These are phyloP conservation scores for Mycosphaerelloides madeirae DNA, from an alignment of 2,329 filamentous ascomycete species.

Conservation along the genomic window DNA sequence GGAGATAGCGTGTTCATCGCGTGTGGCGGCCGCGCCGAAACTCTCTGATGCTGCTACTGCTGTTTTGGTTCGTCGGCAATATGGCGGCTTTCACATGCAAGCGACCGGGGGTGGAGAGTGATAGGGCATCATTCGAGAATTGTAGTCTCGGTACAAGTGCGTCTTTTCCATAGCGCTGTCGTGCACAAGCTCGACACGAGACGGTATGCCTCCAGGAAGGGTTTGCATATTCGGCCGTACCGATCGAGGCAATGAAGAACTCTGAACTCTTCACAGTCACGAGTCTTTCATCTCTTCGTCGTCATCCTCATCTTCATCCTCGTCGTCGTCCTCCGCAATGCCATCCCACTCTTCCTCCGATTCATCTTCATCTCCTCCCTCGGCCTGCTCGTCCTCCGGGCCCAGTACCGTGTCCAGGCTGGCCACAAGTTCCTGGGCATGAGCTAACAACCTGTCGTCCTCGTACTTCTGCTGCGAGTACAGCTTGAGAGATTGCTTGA, in stretches of 20 bases:
- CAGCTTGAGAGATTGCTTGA: conserved; percentile 74
- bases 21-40: conserved; percentile 16
- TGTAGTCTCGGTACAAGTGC: too few species aligned
- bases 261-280: conserved; percentile 7
- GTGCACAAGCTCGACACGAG: not conserved
- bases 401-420: conserved; percentile 42
- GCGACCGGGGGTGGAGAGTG: not conserved
- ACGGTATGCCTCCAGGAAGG: too few species aligned
- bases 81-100: not conserved
- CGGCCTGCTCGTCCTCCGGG: conserved; percentile 40
- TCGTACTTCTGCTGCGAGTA: conserved; percentile 78
- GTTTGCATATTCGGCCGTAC: too few species aligned
- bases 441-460: conserved; percentile 70
- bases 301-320: conserved; percentile 22
- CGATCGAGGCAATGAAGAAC: too few species aligned
- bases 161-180: not conserved
- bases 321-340: conserved; percentile 33
- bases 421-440: conserved; percentile 66
- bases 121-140: too few species aligned
- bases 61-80: conserved; percentile 3
- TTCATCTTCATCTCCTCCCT: conserved; percentile 37
- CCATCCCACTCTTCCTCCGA: conserved; percentile 35
- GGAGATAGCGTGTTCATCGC: conserved; percentile 1
- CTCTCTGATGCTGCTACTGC: conserved; percentile 5
- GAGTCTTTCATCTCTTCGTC: conserved; percentile 28